Evolutionary conservation across 2,329 filamentous ascomycete genomes (phyloP).

Genomic region (Grosmannia serpens): DNA sequence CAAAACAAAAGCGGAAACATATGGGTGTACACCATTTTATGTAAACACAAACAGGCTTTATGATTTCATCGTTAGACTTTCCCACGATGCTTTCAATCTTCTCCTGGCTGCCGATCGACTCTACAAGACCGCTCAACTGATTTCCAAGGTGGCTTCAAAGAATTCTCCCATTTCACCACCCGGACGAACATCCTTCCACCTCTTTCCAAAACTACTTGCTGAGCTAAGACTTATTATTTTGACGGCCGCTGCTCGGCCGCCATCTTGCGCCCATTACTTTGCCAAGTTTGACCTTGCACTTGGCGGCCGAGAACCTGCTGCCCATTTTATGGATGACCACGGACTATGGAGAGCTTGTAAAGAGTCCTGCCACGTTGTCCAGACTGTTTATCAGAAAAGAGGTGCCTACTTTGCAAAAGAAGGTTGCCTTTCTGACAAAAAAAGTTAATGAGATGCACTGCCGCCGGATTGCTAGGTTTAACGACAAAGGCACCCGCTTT

Average conservation of each 20-base stretch:
- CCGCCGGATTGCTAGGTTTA: background rate
- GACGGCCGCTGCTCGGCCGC: background rate
- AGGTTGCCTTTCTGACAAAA: background rate
- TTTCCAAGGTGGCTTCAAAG: background rate
- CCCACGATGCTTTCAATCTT: too few species aligned
- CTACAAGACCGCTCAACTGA: too few species aligned
- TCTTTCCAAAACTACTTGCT: background rate
- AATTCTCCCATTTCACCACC: background rate
- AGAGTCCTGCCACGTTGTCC: background rate
- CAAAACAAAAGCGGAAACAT: too few species aligned
- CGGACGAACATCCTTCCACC: background rate
- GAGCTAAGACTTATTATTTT: background rate
- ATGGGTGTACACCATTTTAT: too few species aligned
- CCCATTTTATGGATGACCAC: background rate
- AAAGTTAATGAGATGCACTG: background rate
- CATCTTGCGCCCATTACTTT: background rate
- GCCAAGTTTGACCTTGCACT: background rate
- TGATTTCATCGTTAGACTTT: too few species aligned
- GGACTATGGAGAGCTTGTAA: background rate
- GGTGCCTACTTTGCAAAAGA: background rate
- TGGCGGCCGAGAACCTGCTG: background rate
- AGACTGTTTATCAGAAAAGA: background rate
- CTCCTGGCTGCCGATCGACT: too few species aligned
- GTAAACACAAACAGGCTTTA: too few species aligned
- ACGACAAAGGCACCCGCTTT: background rate